Base-by-base conservation (phyloP, 495 filamentous ascomycete species). In the Extremus antarcticus region DNA sequence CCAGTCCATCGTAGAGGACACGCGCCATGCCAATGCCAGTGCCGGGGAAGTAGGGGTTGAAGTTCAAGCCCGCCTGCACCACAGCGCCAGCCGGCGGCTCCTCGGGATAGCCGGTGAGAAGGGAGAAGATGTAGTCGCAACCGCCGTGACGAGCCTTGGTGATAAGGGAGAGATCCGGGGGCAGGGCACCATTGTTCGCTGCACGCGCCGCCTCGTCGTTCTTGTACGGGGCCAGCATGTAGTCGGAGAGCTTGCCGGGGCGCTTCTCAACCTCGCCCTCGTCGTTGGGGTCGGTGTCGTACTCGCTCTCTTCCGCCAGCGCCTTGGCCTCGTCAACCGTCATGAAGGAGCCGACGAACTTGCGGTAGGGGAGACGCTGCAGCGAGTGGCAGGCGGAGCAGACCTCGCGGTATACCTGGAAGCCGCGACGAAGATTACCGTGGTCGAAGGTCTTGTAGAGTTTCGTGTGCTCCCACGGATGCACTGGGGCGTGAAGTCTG, bases 41-140 rank as follows among this genome's bases (percentile, higher is more conserved):
- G 63, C 94, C 94, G 50, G 92, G 92, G 82, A 99, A 99, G 78
- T 96, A 99, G 24, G 92, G 92, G 81, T 99, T 99, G 81, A 99
- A 99, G 80, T 97, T 94, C 69, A 99, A 82, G 59, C 92, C 92
- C 55, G 82, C 78, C 55, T 79, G 78, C 60, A 99, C 81, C 56
- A 74, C 70, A 57, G 83, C 88, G 64, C 92, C 92, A 40, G 92
- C 85, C 13, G 92, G 92, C 47, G 89, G 80, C 75, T 99, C 91
- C 63, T 99, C 92, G 53, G 92, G 92, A 70, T 99, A 99, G 57
- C 92, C 92, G n/a, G 92, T 99, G 69, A 99, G 74, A 63, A 99
- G 78, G 68, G 74, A 85, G 79, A 97, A 99, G 71, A 99, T 84
- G 77, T 99, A 99, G 75, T 99, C 79, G 80, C 91, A 95, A 59